Conservation (phyloP, 116 monocot genomes). For the Dioscorea cayenensis region DNA sequence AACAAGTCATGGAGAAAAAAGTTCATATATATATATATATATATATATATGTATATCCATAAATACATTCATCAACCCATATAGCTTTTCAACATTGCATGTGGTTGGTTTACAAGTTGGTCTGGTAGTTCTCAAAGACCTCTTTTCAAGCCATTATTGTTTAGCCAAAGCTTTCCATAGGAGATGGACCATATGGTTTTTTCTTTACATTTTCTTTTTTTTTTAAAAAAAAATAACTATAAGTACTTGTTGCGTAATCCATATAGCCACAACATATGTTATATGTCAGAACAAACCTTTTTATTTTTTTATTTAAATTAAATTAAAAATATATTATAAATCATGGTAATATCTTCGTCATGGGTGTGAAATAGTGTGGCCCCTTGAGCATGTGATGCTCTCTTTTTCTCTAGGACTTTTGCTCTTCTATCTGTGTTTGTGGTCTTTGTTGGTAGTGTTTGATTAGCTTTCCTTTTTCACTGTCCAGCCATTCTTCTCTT, state of each 20-base stretch:
- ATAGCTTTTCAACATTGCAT: not conserved
- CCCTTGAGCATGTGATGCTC: not conserved
- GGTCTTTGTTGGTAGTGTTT: not conserved
- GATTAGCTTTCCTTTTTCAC: not conserved
- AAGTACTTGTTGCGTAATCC: no score
- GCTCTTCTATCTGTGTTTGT: not conserved
- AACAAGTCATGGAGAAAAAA: not conserved
- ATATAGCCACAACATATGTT: no score
- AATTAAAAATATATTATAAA: no score
- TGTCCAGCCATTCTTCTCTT: no score
- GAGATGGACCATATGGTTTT: not conserved
- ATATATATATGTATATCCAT: no score
- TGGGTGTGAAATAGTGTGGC: not conserved
- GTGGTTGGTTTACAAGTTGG: not conserved
- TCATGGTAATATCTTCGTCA: no score
- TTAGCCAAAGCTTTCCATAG: not conserved
- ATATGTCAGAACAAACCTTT: no score
- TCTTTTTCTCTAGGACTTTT: not conserved
- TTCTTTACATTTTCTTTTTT: not conserved
- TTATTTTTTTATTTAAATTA: no score
- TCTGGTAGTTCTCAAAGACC: not conserved
- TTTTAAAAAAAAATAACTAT: no score
- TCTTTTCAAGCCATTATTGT: constrained; percentile 1
- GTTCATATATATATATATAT: not conserved
- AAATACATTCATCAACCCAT: not conserved